Conservation (phyloP, 2,329 filamentous ascomycete genomes). For the Pyrenophora seminiperda region DNA sequence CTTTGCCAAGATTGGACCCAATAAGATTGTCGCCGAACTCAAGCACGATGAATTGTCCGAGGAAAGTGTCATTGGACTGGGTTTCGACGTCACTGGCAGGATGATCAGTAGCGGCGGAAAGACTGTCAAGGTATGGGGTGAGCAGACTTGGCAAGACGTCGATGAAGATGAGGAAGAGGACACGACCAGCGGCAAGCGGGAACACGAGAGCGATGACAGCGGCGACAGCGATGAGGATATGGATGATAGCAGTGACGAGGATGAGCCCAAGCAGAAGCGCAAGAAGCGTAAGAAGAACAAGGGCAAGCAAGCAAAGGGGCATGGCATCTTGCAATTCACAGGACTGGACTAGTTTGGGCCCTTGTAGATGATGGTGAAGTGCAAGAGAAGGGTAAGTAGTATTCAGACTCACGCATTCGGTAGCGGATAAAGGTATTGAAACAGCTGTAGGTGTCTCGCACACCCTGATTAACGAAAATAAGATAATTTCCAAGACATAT, state of each 20-base stretch:
- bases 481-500: not conserved
- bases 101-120: constrained; percentile 89
- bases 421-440: not conserved
- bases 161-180: constrained; percentile 57
- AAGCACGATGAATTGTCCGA: constrained; percentile 74
- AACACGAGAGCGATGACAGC: constrained; percentile 15
- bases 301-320: constrained; percentile 40
- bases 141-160: constrained; percentile 63
- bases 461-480: not conserved
- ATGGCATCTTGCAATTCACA: constrained; percentile 45
- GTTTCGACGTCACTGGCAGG: constrained; percentile 82
- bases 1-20: constrained; percentile 74
- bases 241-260: constrained; percentile 53
- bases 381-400: not conserved
- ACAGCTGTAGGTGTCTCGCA: not conserved
- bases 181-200: constrained; percentile 51
- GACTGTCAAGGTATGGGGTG: constrained; percentile 87
- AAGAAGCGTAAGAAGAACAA: constrained; percentile 52
- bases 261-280: constrained; percentile 48
- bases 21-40: constrained; percentile 71
- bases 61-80: constrained; percentile 80
- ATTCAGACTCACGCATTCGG: not conserved
- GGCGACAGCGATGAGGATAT: constrained; percentile 51
- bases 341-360: constrained; percentile 35
- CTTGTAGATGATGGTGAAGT: not conserved